Evolutionary conservation across 148 eudicot genomes (phyloP).

Genomic region (Rhododendron molle): DNA sequence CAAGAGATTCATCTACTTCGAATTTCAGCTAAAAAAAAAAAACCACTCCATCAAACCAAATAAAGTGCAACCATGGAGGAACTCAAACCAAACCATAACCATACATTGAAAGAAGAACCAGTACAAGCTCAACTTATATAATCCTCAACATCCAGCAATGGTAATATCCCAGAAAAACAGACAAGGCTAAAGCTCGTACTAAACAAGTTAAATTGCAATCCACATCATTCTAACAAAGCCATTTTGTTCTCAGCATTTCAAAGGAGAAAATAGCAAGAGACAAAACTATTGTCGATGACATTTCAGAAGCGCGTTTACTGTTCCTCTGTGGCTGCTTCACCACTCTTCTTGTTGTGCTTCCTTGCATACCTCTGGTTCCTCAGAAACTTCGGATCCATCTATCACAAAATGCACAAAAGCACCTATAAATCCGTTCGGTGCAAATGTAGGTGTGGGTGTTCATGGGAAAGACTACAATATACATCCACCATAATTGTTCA

Average conservation of each 20-base stretch:
- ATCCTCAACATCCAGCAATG: not conserved
- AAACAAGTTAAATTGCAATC: not conserved
- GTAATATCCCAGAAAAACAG: slow-evolving; percentile 7
- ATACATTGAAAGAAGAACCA: not conserved
- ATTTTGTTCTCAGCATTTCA: not conserved
- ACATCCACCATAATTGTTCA: not conserved
- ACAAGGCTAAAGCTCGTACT: not conserved
- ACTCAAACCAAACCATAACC: not conserved
- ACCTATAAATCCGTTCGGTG: not conserved
- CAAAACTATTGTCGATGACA: not conserved
- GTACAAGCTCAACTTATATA: not conserved
- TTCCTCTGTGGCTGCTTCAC: slow-evolving; percentile 43
- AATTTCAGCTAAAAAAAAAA: too few relatives aligned
- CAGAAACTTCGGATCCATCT: slow-evolving; percentile 89
- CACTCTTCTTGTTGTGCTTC: slow-evolving; percentile 80
- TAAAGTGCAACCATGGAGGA: not conserved
- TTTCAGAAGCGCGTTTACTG: slow-evolving; percentile 25
- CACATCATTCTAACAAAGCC: not conserved
- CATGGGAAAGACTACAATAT: not conserved
- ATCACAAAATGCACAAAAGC: not conserved
- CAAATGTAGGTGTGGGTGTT: not conserved
- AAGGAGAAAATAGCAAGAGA: not conserved
- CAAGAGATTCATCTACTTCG: not conserved
- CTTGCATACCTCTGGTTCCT: slow-evolving; percentile 96
- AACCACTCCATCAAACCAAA: not conserved